These are phyloP conservation scores for Trichoderma afroharzianum DNA, from an alignment of 2,329 filamentous ascomycete species.

Conservation along the genomic window DNA sequence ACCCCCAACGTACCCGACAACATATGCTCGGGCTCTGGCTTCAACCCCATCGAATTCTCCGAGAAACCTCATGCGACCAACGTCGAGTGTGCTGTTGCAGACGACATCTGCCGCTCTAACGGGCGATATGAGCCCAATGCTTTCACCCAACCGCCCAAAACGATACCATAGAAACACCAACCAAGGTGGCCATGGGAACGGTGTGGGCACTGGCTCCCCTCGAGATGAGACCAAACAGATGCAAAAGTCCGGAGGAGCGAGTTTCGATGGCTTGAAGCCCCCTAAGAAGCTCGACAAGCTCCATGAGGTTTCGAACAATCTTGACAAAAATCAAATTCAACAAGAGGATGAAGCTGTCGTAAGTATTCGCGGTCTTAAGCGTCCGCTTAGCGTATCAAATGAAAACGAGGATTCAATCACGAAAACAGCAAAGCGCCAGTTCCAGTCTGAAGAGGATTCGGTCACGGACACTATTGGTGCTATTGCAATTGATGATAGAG, in stretches of 20 bases:
- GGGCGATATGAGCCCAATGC: not conserved
- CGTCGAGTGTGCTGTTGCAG: not conserved
- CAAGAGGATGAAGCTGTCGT: not conserved
- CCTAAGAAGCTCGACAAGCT: not conserved
- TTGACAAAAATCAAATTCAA: conserved; percentile 13
- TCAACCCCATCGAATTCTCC: not conserved
- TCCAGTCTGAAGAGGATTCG: conserved; percentile 48
- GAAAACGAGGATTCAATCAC: conserved; percentile 7
- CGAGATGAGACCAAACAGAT: not conserved
- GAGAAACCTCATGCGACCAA: not conserved
- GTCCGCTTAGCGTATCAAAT: conserved; percentile 24
- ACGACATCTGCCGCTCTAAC: not conserved
- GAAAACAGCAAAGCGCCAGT: conserved; percentile 21
- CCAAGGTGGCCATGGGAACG: not conserved
- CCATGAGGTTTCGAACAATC: conserved; percentile 2
- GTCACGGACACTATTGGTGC: conserved; percentile 94
- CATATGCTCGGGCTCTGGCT: not conserved
- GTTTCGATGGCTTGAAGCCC: not conserved
- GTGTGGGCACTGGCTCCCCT: conserved; percentile 6
- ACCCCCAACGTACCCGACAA: conserved; percentile 12
- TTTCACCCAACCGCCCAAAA: not conserved
- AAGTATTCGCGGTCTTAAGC: conserved; percentile 35
- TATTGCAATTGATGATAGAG: conserved; percentile 82
- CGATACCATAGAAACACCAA: not conserved
- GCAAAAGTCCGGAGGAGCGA: not conserved